Percentiles rank a stretch among this genome's conserved stretches.
These are phyloP conservation scores for Boechera retrofracta DNA, from an alignment of 345 rosid genomes.

Conservation along the genomic window DNA sequence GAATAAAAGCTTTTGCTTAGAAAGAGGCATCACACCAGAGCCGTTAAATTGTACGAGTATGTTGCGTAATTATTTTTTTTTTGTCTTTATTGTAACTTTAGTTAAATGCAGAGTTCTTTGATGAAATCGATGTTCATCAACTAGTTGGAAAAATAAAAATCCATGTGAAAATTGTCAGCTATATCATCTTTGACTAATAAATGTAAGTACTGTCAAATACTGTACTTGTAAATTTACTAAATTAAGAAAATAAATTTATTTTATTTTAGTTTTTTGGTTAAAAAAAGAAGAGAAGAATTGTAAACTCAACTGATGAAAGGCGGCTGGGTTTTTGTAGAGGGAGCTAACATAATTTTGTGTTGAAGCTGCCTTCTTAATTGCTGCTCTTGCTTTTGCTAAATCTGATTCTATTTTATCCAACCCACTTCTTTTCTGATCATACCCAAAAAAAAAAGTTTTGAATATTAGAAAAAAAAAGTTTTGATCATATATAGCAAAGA, in stretches of 20 bases:
- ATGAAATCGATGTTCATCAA: constrained; percentile 14
- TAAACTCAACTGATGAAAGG: constrained; percentile 63
- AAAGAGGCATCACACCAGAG: constrained; percentile 22
- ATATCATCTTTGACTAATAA: constrained; percentile 9
- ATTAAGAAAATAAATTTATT: not conserved
- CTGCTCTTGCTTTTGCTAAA: constrained; percentile 57
- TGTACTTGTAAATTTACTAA: not conserved
- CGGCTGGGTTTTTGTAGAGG: constrained; percentile 59
- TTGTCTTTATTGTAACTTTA: not conserved
- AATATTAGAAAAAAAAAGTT: not conserved
- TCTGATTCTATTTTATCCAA: constrained; percentile 50
- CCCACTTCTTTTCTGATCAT: constrained; percentile 43
- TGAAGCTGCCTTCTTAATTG: constrained; percentile 51
- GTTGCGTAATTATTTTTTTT: constrained; percentile 22
- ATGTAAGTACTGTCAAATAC: constrained; percentile 3
- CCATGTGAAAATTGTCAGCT: constrained; percentile 25
- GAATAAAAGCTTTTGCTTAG: constrained; percentile 15
- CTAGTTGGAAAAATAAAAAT: not conserved
- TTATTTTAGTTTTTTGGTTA: not conserved
- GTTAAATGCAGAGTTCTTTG: constrained; percentile 2
- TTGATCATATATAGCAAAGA: not conserved
- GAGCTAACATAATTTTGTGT: constrained; percentile 51
- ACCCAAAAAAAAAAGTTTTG: not conserved
- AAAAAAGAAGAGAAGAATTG: not conserved
- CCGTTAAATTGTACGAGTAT: not conserved